Evolutionary conservation across 169 alveolate genomes (phyloP).

Genomic region (Plasmodium malariae): DNA sequence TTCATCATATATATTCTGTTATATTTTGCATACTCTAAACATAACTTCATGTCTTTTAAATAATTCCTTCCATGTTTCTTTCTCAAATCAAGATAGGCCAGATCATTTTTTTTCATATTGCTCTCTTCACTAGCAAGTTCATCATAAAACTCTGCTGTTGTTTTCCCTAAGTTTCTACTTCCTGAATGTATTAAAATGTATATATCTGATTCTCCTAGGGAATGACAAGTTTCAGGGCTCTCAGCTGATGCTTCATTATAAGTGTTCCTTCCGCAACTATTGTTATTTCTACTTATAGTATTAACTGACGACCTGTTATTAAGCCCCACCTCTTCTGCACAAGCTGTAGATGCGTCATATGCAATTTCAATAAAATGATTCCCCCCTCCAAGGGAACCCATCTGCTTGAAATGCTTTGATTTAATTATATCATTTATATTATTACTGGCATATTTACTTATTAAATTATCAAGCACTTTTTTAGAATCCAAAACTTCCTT

Average conservation of each 20-base stretch:
- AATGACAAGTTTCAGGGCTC: background rate
- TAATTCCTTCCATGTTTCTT: conserved; percentile 80
- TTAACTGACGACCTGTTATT: background rate
- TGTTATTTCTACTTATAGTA: background rate
- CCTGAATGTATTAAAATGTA: conserved; percentile 87
- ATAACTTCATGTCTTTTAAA: conserved; percentile 82
- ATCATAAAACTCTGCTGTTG: conserved; percentile 84
- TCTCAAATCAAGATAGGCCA: conserved; percentile 70
- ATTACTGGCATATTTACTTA: conserved; percentile 33
- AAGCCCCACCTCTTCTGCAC: background rate
- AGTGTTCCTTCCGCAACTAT: background rate
- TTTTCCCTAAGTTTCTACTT: conserved; percentile 84
- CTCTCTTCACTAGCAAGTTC: conserved; percentile 77
- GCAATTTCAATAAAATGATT: conserved; percentile 85
- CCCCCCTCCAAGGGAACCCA: conserved; percentile 87
- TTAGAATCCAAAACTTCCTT: conserved; percentile 58
- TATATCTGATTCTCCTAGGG: conserved; percentile 63
- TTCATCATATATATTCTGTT: conserved; percentile 80
- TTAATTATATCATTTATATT: conserved; percentile 51
- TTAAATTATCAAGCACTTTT: conserved; percentile 26
- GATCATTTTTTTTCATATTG: conserved; percentile 64
- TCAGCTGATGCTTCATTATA: background rate
- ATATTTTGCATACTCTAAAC: conserved; percentile 81
- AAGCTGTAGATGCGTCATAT: conserved; percentile 42
- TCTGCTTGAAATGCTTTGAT: conserved; percentile 79